Base-by-base conservation (phyloP, 2,329 filamentous ascomycete genomes). In the Trichophyton schoenleinii region DNA sequence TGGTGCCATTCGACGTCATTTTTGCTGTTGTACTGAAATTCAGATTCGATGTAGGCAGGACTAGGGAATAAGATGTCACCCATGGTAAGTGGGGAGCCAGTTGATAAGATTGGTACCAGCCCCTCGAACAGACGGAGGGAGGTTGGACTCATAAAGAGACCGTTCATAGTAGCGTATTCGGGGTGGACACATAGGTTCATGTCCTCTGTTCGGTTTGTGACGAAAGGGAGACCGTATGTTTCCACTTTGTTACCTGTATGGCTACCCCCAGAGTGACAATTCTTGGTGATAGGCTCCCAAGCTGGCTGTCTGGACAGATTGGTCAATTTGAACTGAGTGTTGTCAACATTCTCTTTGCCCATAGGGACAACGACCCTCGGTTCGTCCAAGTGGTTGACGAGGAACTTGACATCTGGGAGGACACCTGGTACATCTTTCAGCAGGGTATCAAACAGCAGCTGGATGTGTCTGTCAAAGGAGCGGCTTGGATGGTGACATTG, bases 1-100 rank as follows among this genome's bases (percentile, higher is more conserved):
- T 71, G 55, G 0, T 77, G 68, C 81, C 81, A 85, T 0, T 70
- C 66, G 0, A 75, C 44, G 62, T 83, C 81, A 1, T 71, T 55
- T 0, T 62, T 34, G 0, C 70, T 66, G 1, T 75, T 67, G 64
- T 83, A 83, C 3, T 66, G 63, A 76, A 48, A 75, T 70, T 1
- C 69, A 15, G 62, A 76, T 71, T 61, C 67, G 62, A n/a, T 66
- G 63, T 83, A 83, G 0, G 77, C 76, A 0, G 80, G 75, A 52
- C 78, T 79, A 0, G 82, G 82, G 25, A 78, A 77, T 3, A 83
- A 62, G 0, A 85, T 76, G 48, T 83, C 80, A 13, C 64, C 62
- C 64, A 68, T 68, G 4, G 64, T 63, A 8, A 66, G 69, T 4
- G 58, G 63, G 18, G 66, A 63, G 36, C 66, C 66, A 1, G 64